Evolutionary conservation across 805 yeast genomes (phyloP), one percentile per base, ranked within the genome.

Genomic region (Maudiozyma saulgeensis): DNA sequence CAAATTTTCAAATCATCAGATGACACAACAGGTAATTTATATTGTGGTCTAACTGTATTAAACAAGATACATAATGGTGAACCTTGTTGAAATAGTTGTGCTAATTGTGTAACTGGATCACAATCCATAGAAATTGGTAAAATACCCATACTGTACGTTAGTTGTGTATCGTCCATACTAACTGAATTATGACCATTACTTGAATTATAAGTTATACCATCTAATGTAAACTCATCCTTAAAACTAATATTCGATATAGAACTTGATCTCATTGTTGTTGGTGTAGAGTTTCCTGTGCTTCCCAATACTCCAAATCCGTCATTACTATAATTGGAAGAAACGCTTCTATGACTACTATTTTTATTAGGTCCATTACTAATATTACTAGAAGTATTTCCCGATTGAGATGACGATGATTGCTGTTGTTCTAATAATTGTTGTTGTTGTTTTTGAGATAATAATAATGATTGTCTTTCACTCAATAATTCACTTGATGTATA

Each of bases 91-190:
- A 93, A 82, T 34, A 93, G 70, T 56, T 87, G 82, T 80, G 96
- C 86, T 41, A 93, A 64, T 53, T 88, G 90, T 1, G 96, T 88
- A 2, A 87, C 97, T 3, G 98, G 97, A 64, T 93, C 99, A 60
- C 87, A 84, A 54, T 78, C 77, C 52, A 78, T 75, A 54, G 77
- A 80, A 5, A 85, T 85, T 4, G 91, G 95, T 42, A 82, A 72
- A 15, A 84, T 81, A 28, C 95, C 95, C 52, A 84, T 85, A 44
- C 84, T 79, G 67, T 80, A 86, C 6, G 88, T 86, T 59, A 73
- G 64, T 43, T 68, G 56, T 12, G 65, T 59, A 53, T 62, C 67
- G 49, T 63, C 69, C 57, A 61, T 60, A 40, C 54, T 41, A n/a
- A 34, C 61, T 19, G 57, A 48, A 52, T 38, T 44, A n/a, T 41